Evolutionary conservation across 2,329 filamentous ascomycete species (phyloP).

Genomic region (Cucurbitaria berberidis): DNA sequence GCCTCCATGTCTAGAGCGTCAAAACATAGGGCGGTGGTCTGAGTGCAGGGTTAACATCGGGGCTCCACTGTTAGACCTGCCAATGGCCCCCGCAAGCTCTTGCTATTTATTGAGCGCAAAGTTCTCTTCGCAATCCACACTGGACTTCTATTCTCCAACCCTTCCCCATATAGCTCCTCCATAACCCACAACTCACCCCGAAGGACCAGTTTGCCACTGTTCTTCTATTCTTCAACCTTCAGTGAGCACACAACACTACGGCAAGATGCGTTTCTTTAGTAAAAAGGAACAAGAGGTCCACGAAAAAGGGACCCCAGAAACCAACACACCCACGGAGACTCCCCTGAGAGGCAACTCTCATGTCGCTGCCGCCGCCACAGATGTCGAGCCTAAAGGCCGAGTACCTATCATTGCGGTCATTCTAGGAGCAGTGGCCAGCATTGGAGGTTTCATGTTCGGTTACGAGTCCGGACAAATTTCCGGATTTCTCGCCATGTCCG

Average conservation of each 20-base stretch:
- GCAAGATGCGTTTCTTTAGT: constrained; percentile 33
- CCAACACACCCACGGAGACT: constrained; percentile 30
- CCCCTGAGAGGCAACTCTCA: constrained; percentile 32
- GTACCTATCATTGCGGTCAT: constrained; percentile 37
- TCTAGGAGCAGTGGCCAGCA: constrained; percentile 41
- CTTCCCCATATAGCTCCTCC: constrained; percentile 17
- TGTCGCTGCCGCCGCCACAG: constrained; percentile 6
- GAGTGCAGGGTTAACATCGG: constrained; percentile 22
- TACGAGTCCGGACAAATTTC: constrained; percentile 39
- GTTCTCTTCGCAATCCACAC: constrained; percentile 28
- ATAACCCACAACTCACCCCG: constrained; percentile 6
- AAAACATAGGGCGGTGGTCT: constrained; percentile 22
- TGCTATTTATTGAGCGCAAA: constrained; percentile 24
- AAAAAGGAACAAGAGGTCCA: constrained; percentile 22
- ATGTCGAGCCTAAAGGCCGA: constrained; percentile 26
- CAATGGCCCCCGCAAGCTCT: constrained; percentile 21
- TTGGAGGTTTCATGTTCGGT: constrained; percentile 47
- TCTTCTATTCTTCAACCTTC: background rate
- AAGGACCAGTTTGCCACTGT: constrained; percentile 6
- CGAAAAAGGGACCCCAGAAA: constrained; percentile 36
- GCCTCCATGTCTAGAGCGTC: constrained; percentile 12
- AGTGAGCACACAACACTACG: constrained; percentile 5
- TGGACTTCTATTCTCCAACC: constrained; percentile 23
- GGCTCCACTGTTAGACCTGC: constrained; percentile 30
- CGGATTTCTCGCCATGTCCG: constrained; percentile 44